Conservation (phyloP, 768 basidiomycete genomes). For the Mycena crocata region DNA sequence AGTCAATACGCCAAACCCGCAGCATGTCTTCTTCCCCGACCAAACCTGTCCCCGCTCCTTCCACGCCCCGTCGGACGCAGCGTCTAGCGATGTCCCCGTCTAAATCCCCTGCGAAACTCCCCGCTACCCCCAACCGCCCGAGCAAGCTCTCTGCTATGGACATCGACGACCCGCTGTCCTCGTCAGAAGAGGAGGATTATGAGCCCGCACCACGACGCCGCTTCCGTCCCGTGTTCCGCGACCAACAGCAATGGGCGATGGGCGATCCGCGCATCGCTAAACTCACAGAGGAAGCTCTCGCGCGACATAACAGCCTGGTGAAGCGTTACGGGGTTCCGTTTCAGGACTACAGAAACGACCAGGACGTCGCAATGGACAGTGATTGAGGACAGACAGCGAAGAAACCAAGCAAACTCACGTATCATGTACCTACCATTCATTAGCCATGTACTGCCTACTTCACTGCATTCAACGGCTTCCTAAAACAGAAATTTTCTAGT, state of each 20-base stretch:
- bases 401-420: neutral
- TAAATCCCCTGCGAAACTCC: conserved; percentile 31
- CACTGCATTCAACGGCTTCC: no score
- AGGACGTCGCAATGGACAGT: conserved; percentile 11
- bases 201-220: conserved; percentile 45
- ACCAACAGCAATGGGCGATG: conserved; percentile 60
- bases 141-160: neutral
- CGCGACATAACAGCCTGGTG: conserved; percentile 17
- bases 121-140: conserved; percentile 13
- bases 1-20: conserved; percentile 26
- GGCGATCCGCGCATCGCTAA: conserved; percentile 51
- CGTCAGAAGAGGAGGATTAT: conserved; percentile 37
- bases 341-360: conserved; percentile 3
- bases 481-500: no score
- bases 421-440: neutral
- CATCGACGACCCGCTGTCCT: conserved; percentile 23
- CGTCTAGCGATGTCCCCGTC: conserved; percentile 16
- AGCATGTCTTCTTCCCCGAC: conserved; percentile 25
- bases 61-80: conserved; percentile 7
- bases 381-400: neutral
- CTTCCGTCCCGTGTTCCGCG: conserved; percentile 62
- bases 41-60: conserved; percentile 3
- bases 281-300: conserved; percentile 1
- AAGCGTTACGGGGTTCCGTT: conserved; percentile 23
- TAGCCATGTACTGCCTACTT: neutral